phyloP scores from a whole-genome alignment of 192 early-diverging fungal species.

The Mortierella antarctica region DNA sequence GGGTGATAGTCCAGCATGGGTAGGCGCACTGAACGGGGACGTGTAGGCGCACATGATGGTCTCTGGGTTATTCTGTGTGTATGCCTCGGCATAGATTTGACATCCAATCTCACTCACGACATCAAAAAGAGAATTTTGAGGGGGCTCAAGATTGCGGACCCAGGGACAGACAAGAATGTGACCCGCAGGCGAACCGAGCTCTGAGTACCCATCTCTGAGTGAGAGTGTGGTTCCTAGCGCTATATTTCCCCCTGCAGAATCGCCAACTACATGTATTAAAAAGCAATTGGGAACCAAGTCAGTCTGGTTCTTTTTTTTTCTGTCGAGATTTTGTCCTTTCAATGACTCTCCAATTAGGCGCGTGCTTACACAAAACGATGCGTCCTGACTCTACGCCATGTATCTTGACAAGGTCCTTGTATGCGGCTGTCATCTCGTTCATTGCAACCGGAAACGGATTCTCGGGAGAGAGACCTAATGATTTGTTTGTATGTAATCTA shows the following conservation, averaged over 20 bases:
- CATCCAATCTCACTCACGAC: slow-evolving; percentile 25
- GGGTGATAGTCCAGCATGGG: slow-evolving; percentile 8
- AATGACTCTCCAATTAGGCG: background rate
- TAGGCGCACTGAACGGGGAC: slow-evolving; percentile 6
- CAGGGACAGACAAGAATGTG: slow-evolving; percentile 26
- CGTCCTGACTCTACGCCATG: slow-evolving; percentile 12
- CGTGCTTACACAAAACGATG: slow-evolving; percentile 26
- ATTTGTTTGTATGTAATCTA: too few species aligned
- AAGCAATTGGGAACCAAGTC: background rate
- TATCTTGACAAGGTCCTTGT: slow-evolving; percentile 15
- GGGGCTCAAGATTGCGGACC: slow-evolving; percentile 14
- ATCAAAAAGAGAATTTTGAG: slow-evolving; percentile 25
- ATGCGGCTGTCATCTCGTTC: slow-evolving; percentile 33
- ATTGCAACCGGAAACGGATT: slow-evolving; percentile 27
- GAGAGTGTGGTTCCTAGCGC: slow-evolving; percentile 17
- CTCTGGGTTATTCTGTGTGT: slow-evolving; percentile 16
- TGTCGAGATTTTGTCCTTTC: background rate
- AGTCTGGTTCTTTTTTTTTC: background rate
- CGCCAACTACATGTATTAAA: slow-evolving; percentile 8
- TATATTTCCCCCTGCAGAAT: slow-evolving; percentile 45
- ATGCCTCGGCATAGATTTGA: slow-evolving; percentile 20
- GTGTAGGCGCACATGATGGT: slow-evolving; percentile 5
- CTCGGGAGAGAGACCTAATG: slow-evolving; percentile 32
- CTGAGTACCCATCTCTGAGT: slow-evolving; percentile 12
- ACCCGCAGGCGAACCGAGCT: slow-evolving; percentile 18